phyloP scores from a whole-genome alignment of 345 rosid genomes.

The Populus pruinosa region DNA sequence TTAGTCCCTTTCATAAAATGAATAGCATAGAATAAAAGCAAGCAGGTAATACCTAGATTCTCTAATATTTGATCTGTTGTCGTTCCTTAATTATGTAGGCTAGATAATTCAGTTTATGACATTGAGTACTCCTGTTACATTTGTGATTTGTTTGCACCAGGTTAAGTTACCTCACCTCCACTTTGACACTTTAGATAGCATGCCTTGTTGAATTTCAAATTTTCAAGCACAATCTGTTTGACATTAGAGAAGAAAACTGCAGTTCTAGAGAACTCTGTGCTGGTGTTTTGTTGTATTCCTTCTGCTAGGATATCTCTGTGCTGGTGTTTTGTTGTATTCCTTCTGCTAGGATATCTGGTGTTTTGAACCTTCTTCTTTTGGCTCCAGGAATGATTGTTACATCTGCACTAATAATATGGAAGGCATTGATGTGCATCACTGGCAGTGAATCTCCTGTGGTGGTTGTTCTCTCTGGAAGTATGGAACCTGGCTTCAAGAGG shows the following conservation, averaged over 20 bases:
- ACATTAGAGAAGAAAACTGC: neutral
- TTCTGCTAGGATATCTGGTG: neutral
- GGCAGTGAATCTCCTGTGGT: slow-evolving; percentile 99
- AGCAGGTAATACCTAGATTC: neutral
- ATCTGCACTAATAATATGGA: slow-evolving; percentile 94
- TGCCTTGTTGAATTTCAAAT: neutral
- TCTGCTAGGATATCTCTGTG: slow-evolving; percentile 1
- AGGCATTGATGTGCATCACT: slow-evolving; percentile 86
- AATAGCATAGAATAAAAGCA: neutral
- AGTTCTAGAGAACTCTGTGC: neutral
- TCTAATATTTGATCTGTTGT: neutral
- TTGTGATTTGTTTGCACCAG: neutral
- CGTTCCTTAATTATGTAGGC: neutral
- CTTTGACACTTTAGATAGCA: neutral
- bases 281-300: neutral
- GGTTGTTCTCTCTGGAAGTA: slow-evolving; percentile 95
- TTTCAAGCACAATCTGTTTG: neutral
- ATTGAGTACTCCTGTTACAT: neutral
- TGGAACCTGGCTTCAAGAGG: slow-evolving; percentile 99
- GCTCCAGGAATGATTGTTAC: slow-evolving; percentile 89
- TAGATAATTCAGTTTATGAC: neutral
- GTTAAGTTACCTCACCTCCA: neutral
- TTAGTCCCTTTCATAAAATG: neutral
- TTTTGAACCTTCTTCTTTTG: neutral
- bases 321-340: neutral